Base-by-base conservation (phyloP, 805 yeast species). In the Teunomyces barrocoloradensis region DNA sequence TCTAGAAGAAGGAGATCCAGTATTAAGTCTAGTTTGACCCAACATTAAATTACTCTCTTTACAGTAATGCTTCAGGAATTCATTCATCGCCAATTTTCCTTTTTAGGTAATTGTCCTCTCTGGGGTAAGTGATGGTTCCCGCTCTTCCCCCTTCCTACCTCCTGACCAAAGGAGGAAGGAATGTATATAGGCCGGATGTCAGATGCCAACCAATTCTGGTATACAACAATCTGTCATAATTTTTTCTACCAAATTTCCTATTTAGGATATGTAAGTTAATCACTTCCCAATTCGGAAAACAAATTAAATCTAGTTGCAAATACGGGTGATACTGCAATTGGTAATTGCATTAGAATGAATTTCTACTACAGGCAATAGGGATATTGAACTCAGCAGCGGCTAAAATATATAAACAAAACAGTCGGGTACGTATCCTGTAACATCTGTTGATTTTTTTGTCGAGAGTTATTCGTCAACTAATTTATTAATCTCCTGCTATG, bases 221-320 rank as follows among this genome's bases (percentile, higher is more conserved):
- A 25, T 25, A 25, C 27, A 25, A 25, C 27, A 25, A 25, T 17
- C 5, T 34, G 37, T 9, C 37, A 18, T 9, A 25, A 7, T 25
- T 7, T 25, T 34, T 9, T 18, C 20, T 23, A n/a, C 5, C 28
- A 37, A 42, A 32, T 42, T 47, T n/a, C 50, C 47, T 3, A 5
- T 18, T 47, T 28, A 32, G 50, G 50, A 32, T 10, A 39, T 23
- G 6, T n/a, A n/a, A 13, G 4, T 37, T 11, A 5, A 13, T 27
- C 32, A 48, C 37, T 48, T 21, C 51, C 48, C 12, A 37, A 36
- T 35, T 48, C 25, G 47, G 51, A 29, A 44, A 27, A 13, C 38
- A 44, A 48, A 48, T 46, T 46, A 39, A 39, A n/a, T n/a, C 17
- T 20, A 9, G 28, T 37, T 20, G 25, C 29, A 21, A n/a, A 23